Conservation (phyloP, 2,329 filamentous ascomycete species). For the Fusarium virguliforme region DNA sequence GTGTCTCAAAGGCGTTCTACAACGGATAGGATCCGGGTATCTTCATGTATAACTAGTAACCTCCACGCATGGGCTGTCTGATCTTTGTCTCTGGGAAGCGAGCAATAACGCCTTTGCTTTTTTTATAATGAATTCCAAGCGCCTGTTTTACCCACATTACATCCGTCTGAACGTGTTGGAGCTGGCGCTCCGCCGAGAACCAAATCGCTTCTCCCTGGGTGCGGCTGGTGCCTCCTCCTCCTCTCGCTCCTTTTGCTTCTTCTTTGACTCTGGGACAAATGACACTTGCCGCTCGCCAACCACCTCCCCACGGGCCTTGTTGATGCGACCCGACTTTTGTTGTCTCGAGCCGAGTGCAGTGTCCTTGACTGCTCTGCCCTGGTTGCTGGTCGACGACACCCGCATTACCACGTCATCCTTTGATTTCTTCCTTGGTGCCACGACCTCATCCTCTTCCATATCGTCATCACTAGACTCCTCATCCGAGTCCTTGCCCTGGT, state of each 20-base stretch:
- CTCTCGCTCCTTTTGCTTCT: slow-evolving; percentile 63
- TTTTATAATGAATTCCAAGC: slow-evolving; percentile 47
- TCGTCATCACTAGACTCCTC: slow-evolving; percentile 64
- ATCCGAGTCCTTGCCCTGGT: slow-evolving; percentile 61
- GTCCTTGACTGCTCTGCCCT: slow-evolving; percentile 70
- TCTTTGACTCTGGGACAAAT: slow-evolving; percentile 76
- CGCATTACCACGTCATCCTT: slow-evolving; percentile 72
- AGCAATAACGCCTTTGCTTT: slow-evolving; percentile 48
- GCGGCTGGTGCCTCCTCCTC: slow-evolving; percentile 50
- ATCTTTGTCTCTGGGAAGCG: slow-evolving; percentile 45
- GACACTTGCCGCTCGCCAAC: slow-evolving; percentile 78
- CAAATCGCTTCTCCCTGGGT: slow-evolving; percentile 55
- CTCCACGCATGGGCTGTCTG: slow-evolving; percentile 45
- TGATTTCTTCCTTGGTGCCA: slow-evolving; percentile 43
- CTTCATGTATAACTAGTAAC: slow-evolving; percentile 53
- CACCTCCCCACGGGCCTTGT: slow-evolving; percentile 66
- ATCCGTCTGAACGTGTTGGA: slow-evolving; percentile 81
- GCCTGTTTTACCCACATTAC: slow-evolving; percentile 58
- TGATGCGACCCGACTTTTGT: slow-evolving; percentile 65
- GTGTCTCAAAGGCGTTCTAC: slow-evolving; percentile 38
- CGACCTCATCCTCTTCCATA: slow-evolving; percentile 51
- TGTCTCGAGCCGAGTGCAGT: slow-evolving; percentile 71
- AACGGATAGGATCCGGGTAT: slow-evolving; percentile 53
- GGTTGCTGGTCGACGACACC: slow-evolving; percentile 78
- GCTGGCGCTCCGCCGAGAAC: slow-evolving; percentile 79